phyloP scores from a whole-genome alignment of 805 yeast genomes.

The Tetrapisispora pingtungensis region DNA sequence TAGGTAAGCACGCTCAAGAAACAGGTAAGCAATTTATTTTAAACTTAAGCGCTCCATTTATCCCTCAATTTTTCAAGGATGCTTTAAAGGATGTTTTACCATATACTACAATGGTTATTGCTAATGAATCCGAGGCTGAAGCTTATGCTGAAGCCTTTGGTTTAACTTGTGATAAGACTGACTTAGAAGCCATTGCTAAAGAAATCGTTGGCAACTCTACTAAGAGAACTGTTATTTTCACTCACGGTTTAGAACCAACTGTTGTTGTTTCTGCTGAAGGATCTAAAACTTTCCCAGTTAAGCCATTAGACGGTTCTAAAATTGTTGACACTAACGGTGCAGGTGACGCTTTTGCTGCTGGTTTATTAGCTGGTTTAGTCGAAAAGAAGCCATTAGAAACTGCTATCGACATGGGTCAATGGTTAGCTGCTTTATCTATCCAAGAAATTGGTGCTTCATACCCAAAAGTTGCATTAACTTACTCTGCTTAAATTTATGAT shows the following conservation, averaged over 20 bases:
- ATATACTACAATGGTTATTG: constrained; percentile 84
- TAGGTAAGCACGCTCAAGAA: constrained; percentile 88
- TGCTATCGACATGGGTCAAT: constrained; percentile 77
- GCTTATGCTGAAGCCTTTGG: constrained; percentile 85
- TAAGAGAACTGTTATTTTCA: constrained; percentile 82
- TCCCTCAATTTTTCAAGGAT: constrained; percentile 90
- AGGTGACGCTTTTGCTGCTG: constrained; percentile 97
- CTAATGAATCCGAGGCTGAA: constrained; percentile 95
- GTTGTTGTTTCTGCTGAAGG: constrained; percentile 55
- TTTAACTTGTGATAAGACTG: constrained; percentile 37
- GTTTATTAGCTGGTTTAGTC: constrained; percentile 83
- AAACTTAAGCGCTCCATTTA: constrained; percentile 94
- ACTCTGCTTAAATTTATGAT: constrained; percentile 18
- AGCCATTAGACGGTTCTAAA: constrained; percentile 53
- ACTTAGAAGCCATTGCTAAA: constrained; percentile 71
- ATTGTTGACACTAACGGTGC: constrained; percentile 96
- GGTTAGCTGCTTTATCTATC: constrained; percentile 88
- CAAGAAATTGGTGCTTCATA: constrained; percentile 92
- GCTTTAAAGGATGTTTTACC: constrained; percentile 71
- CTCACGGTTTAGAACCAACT: constrained; percentile 93
- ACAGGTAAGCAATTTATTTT: constrained; percentile 66
- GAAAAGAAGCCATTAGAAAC: constrained; percentile 54
- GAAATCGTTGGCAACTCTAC: constrained; percentile 51
- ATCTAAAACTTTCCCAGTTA: constrained; percentile 53
- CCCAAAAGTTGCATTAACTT: constrained; percentile 43